Conservation (phyloP, 768 basidiomycete genomes). For the Pleurotus giganteus region DNA sequence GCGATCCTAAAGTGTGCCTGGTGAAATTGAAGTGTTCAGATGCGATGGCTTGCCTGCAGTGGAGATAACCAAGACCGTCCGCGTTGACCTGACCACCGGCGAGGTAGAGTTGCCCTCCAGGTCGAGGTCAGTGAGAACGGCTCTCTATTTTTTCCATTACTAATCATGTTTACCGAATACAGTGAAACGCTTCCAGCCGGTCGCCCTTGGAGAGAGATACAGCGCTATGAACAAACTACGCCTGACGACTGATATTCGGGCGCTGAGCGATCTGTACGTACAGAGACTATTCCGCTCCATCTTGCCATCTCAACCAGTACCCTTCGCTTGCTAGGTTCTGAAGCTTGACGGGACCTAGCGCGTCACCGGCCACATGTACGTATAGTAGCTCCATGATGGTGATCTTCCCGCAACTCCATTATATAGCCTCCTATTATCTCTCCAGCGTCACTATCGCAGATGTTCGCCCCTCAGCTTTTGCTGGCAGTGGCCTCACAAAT, state of each 20-base stretch:
- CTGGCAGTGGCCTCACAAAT: too few relatives aligned
- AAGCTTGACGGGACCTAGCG: too few relatives aligned
- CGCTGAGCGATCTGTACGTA: not conserved
- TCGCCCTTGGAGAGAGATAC: slow-evolving; percentile 20
- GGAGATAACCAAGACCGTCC: slow-evolving; percentile 63
- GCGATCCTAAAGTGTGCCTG: not conserved
- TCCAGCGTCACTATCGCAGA: not conserved
- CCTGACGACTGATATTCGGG: not conserved
- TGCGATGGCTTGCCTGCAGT: slow-evolving; percentile 65
- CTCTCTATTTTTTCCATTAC: not conserved
- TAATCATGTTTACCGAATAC: slow-evolving; percentile 14
- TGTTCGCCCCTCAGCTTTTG: not conserved
- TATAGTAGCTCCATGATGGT: too few relatives aligned
- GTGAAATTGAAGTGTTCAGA: slow-evolving; percentile 32
- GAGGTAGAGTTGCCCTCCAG: slow-evolving; percentile 49
- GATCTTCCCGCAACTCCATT: not conserved
- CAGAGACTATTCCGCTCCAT: not conserved
- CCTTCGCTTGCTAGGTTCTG: too few relatives aligned
- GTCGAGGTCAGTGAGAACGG: slow-evolving; percentile 34
- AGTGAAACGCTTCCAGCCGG: slow-evolving; percentile 25
- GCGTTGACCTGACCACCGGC: slow-evolving; percentile 44
- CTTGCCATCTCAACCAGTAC: not conserved
- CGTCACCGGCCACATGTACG: too few relatives aligned
- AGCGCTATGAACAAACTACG: slow-evolving; percentile 8
- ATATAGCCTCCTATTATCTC: not conserved